Evolutionary conservation across 2,329 filamentous ascomycete species (phyloP).

Genomic region (Diaporthe ampelina): DNA sequence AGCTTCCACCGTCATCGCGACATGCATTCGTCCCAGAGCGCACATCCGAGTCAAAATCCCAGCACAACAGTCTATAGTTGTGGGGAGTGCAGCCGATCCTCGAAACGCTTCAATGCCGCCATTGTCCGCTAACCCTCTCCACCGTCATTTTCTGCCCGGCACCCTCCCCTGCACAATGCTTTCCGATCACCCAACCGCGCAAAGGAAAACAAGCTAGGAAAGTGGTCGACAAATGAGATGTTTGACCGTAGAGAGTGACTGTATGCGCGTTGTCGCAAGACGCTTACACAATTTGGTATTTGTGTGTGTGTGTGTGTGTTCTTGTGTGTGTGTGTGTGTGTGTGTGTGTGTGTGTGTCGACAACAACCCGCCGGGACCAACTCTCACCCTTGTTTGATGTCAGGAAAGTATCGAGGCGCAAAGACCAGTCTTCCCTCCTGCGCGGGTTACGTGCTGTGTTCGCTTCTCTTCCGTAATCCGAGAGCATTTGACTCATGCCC

Average conservation of each 20-base stretch:
- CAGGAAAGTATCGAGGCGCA: conserved; percentile 7
- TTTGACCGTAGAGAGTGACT: conserved; percentile 31
- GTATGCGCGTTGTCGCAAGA: conserved; percentile 41
- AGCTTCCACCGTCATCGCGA: conserved; percentile 37
- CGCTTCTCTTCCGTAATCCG: conserved; percentile 2
- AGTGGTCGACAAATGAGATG: conserved; percentile 34
- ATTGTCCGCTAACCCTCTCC: neutral
- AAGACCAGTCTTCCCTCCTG: conserved; percentile 6
- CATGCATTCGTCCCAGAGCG: conserved; percentile 40
- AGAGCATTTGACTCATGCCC: conserved; percentile 20
- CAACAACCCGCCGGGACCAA: conserved; percentile 2
- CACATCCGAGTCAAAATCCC: conserved; percentile 38
- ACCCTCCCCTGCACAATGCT: conserved; percentile 21
- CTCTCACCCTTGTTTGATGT: conserved; percentile 18
- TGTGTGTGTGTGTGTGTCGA: conserved; percentile 20
- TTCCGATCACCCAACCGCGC: conserved; percentile 7
- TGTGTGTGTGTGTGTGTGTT: conserved; percentile 12
- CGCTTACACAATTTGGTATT: conserved; percentile 23
- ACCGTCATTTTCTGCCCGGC: conserved; percentile 15
- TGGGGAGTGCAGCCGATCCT: conserved; percentile 35
- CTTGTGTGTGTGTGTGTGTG: conserved; percentile 26
- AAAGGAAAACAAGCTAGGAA: conserved; percentile 30
- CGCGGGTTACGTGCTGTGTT: neutral
- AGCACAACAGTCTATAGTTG: conserved; percentile 41
- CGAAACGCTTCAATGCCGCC: conserved; percentile 30